These are phyloP conservation scores for Boletellus emodensis DNA, from an alignment of 768 basidiomycete genomes.

Conservation along the genomic window DNA sequence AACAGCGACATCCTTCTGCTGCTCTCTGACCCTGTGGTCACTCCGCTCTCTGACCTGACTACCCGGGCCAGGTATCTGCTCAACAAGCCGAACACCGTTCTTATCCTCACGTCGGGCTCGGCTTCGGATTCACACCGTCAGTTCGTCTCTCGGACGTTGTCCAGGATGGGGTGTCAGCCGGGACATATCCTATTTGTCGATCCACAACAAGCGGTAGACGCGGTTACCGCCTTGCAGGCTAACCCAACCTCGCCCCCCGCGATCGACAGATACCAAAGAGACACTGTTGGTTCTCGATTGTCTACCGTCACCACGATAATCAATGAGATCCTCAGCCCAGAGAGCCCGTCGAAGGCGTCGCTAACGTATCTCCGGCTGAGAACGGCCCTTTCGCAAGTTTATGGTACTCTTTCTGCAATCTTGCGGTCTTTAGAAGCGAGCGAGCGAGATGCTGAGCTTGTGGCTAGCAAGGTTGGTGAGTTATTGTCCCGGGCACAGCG, in stretches of 20 bases:
- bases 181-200: constrained; percentile 47
- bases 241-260: constrained; percentile 44
- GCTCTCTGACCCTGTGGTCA: constrained; percentile 57
- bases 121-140: constrained; percentile 11
- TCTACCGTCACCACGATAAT: constrained; percentile 45
- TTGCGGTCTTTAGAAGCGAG: constrained; percentile 28
- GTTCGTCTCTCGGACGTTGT: constrained; percentile 20
- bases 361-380: constrained; percentile 31
- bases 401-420: constrained; percentile 39
- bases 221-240: constrained; percentile 45
- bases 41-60: constrained; percentile 39
- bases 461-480: constrained; percentile 33
- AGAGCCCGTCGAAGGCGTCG: constrained; percentile 2
- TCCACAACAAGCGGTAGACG: constrained; percentile 54
- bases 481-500: constrained; percentile 40
- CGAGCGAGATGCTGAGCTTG: constrained; percentile 33
- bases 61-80: constrained; percentile 24
- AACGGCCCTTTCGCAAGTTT: constrained; percentile 38
- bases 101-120: constrained; percentile 38
- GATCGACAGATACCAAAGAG: constrained; percentile 63
- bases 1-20: constrained; percentile 62
- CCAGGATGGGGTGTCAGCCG: constrained; percentile 23
- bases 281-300: constrained; percentile 56
- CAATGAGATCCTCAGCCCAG: constrained; percentile 13
- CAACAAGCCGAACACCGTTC: constrained; percentile 39